A percentile compares a stretch with the other conserved stretches of the same genome.
These are phyloP conservation scores for Rutstroemia sp. DNA, from an alignment of 2,329 filamentous ascomycete species.

Conservation along the genomic window DNA sequence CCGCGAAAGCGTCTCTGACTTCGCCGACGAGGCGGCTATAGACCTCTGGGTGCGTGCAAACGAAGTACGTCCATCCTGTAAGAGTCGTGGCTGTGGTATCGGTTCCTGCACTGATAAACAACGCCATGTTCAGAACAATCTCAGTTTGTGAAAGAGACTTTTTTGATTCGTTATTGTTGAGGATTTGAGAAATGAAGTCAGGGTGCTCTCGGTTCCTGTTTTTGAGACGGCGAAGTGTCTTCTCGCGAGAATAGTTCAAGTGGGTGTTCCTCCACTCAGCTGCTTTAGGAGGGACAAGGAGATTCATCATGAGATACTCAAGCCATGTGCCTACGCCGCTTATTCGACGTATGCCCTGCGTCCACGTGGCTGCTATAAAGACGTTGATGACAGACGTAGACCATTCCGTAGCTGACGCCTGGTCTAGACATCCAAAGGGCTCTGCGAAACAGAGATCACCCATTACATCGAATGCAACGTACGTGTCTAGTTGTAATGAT, in stretches of 20 bases:
- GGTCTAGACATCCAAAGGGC: slow-evolving; percentile 30
- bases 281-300: slow-evolving; percentile 4
- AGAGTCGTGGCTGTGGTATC: slow-evolving; percentile 14
- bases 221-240: slow-evolving; percentile 3
- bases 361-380: slow-evolving; percentile 9
- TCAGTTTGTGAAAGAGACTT: slow-evolving; percentile 13
- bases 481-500: slow-evolving; percentile 11
- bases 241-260: slow-evolving; percentile 2
- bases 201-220: slow-evolving; percentile 22
- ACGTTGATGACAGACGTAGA: slow-evolving; percentile 8
- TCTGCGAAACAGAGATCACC: slow-evolving; percentile 38
- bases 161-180: slow-evolving; percentile 12
- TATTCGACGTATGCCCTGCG: slow-evolving; percentile 1
- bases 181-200: slow-evolving; percentile 29
- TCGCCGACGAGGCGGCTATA: slow-evolving; percentile 32
- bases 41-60: slow-evolving; percentile 27
- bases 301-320: not conserved
- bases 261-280: slow-evolving; percentile 5
- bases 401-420: slow-evolving; percentile 15
- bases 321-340: slow-evolving; percentile 4
- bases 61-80: slow-evolving; percentile 14
- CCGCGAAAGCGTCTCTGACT: slow-evolving; percentile 32
- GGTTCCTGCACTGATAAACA: slow-evolving; percentile 11
- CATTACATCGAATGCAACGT: slow-evolving; percentile 32
- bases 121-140: slow-evolving; percentile 3